Evolutionary conservation across 768 basidiomycete genomes (phyloP).

Genomic region (Daedaleopsis sinensis): DNA sequence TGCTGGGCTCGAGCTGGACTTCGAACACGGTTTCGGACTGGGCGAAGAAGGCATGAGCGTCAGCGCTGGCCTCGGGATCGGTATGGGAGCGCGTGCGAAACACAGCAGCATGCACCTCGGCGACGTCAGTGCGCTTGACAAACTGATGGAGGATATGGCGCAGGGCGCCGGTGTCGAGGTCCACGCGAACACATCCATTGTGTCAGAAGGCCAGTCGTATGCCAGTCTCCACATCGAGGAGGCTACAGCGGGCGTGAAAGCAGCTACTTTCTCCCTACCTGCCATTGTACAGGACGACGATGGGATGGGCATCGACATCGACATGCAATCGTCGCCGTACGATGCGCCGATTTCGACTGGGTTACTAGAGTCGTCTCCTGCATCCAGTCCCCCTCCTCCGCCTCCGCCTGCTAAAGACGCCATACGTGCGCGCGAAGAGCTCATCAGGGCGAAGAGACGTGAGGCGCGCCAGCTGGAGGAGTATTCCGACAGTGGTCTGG

Average conservation of each 20-base stretch:
- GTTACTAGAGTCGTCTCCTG: slow-evolving; percentile 36
- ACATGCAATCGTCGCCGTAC: slow-evolving; percentile 14
- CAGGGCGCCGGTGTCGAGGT: slow-evolving; percentile 23
- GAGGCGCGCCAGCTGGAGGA: slow-evolving; percentile 60
- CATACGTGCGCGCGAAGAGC: slow-evolving; percentile 63
- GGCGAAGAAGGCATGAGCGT: slow-evolving; percentile 19
- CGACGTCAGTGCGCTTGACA: slow-evolving; percentile 45
- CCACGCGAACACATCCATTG: slow-evolving; percentile 16
- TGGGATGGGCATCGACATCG: slow-evolving; percentile 29
- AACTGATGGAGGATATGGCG: slow-evolving; percentile 40
- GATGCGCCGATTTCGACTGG: slow-evolving; percentile 20
- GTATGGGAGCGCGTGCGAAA: slow-evolving; percentile 7
- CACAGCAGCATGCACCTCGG: slow-evolving; percentile 26
- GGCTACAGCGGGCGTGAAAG: slow-evolving; percentile 36
- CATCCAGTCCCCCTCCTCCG: slow-evolving; percentile 42
- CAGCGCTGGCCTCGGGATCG: slow-evolving; percentile 13
- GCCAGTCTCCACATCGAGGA: slow-evolving; percentile 31
- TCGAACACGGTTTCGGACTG: slow-evolving; percentile 20
- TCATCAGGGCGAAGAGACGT: slow-evolving; percentile 72
- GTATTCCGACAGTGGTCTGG: slow-evolving; percentile 30
- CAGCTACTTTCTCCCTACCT: slow-evolving; percentile 35
- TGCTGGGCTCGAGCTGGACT: slow-evolving; percentile 29
- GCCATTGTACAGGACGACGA: slow-evolving; percentile 33
- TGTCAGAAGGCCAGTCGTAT: slow-evolving; percentile 11
- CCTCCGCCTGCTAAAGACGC: slow-evolving; percentile 65